Evolutionary conservation across 768 basidiomycete genomes (phyloP), one percentile per base, ranked within the genome.

Genomic region (Suillus hirtellus): DNA sequence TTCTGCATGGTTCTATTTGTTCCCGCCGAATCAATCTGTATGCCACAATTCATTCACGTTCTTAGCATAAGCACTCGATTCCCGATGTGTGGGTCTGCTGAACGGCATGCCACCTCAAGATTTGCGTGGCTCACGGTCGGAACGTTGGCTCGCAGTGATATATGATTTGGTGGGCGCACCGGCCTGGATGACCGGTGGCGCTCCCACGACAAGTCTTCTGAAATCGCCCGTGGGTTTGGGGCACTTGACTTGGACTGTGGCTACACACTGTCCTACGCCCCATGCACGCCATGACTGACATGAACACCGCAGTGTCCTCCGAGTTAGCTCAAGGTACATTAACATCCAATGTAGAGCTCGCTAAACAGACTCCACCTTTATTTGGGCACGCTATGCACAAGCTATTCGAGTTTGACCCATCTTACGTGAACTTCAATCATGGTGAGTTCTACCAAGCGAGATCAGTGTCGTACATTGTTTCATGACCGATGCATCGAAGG

Each of bases 401-500:
- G 44, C 31, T 62, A n/a, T 61, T 60, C n/a, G 21, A 42, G 15
- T 12, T 37, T 11, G 68, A 42, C 31, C 27, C 85, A 5, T 77
- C 79, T 46, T 89, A 89, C 63, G 70, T 86, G 56, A 88, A 89
- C 67, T 74, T 91, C 54, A 90, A 91, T 69, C 79, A 86, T 59
- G 89, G 89, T 87, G 59, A 37, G 78, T 47, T 19, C 38, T 40
- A 42, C 5, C 24, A 24, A 15, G 24, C 11, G 24, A 40, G 7
- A 27, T 58, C 14, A 5, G 34, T 31, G 31, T 53, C 5, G 31
- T 31, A 53, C 52, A 34, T 34, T 34, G 31, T 1, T 53, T 19
- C 4, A 52, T 17, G 9, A 4, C 21, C 17, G 9, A 38, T 24
- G 21, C 15, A 34, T 43, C 27, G n/a, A 61, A 89, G 88, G 87